Evolutionary conservation across 2,329 filamentous ascomycete genomes (phyloP).

Genomic region (Aspergillus persii): DNA sequence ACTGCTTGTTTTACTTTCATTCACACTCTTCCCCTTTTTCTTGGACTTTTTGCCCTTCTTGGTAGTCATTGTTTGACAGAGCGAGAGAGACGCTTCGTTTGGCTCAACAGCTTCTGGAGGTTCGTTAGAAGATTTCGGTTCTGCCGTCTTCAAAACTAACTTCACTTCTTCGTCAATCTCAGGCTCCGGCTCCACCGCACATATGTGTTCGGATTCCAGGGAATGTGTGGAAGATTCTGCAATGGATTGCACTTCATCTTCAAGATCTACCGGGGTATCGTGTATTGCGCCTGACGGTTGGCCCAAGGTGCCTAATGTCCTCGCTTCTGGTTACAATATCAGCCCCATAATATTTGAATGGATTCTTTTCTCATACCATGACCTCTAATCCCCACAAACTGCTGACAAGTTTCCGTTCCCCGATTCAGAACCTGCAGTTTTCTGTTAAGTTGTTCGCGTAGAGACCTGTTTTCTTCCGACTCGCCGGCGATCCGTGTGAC

Average conservation of each 20-base stretch:
- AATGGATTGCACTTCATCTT: background rate
- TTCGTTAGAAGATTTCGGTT: background rate
- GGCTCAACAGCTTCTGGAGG: background rate
- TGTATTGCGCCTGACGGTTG: background rate
- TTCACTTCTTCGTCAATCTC: background rate
- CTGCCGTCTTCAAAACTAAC: background rate
- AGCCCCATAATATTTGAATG: background rate
- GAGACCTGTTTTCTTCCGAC: constrained; percentile 15
- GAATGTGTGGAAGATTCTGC: background rate
- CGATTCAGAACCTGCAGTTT: constrained; percentile 35
- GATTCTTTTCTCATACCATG: background rate
- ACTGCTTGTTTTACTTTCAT: no score
- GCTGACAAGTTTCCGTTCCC: constrained; percentile 47
- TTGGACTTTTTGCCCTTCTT: no score
- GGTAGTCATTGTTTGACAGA: background rate
- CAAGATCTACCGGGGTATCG: background rate
- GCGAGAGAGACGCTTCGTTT: background rate
- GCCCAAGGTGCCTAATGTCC: background rate
- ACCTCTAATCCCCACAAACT: constrained; percentile 17
- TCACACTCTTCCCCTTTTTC: no score
- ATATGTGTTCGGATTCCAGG: background rate
- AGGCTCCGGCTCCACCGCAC: background rate
- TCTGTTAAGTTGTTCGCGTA: constrained; percentile 22
- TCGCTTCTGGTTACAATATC: background rate
- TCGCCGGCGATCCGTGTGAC: constrained; percentile 24